Evolutionary conservation across 2,329 filamentous ascomycete species (phyloP).

Genomic region (Penicillium sp.): DNA sequence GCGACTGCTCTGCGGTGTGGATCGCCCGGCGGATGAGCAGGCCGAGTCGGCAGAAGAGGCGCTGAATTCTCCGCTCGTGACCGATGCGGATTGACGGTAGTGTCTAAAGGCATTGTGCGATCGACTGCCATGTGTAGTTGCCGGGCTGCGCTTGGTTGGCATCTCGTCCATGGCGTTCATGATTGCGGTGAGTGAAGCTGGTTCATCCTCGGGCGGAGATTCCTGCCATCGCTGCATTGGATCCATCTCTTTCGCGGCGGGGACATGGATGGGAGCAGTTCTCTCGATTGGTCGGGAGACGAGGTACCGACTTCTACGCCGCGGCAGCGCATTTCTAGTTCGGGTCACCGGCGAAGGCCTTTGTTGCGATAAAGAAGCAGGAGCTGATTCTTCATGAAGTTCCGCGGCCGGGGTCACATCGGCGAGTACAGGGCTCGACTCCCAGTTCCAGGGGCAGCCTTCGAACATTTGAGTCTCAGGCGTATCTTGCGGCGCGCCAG

Average conservation of each 20-base stretch:
- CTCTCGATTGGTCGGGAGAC: background rate
- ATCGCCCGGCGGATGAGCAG: constrained; percentile 13
- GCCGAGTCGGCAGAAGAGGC: constrained; percentile 17
- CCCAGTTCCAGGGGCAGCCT: background rate
- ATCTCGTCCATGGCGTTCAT: constrained; percentile 33
- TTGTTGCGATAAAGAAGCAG: background rate
- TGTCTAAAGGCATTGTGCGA: constrained; percentile 7
- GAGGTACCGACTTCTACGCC: constrained; percentile 4
- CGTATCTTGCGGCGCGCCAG: background rate
- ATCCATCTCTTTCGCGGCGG: constrained; percentile 2
- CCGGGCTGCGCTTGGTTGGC: background rate
- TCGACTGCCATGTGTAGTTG: background rate
- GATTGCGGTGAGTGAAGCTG: constrained; percentile 43
- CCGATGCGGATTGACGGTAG: constrained; percentile 1
- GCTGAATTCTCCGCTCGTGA: constrained; percentile 10
- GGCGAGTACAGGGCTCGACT: background rate
- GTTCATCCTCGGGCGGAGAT: constrained; percentile 50
- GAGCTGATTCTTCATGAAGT: background rate
- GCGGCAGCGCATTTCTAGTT: constrained; percentile 11
- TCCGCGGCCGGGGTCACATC: background rate
- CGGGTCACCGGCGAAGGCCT: background rate
- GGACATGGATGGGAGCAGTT: background rate
- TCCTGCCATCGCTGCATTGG: constrained; percentile 50
- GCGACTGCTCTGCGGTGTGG: constrained; percentile 16
- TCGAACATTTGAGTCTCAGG: background rate